Base-by-base conservation (phyloP, 2,329 filamentous ascomycete species). In the Dactylonectria estremocensis region DNA sequence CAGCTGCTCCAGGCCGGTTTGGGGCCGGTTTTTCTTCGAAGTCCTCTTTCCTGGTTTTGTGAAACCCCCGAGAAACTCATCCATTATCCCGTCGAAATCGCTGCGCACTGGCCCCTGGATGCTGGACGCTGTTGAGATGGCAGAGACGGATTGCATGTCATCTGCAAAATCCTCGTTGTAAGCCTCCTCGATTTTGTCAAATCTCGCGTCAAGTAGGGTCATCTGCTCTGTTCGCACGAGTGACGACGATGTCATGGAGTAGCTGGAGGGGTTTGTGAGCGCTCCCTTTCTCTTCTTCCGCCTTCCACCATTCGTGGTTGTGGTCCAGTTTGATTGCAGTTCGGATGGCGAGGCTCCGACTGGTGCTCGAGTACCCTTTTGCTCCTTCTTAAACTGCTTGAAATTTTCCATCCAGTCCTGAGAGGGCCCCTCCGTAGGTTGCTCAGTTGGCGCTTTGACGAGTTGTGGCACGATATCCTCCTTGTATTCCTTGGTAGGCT, bases 221-320 rank as follows among this genome's bases (percentile, higher is more conserved):
- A 97, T 88, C 48, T 95, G 94, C 76, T 98, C 95, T 1, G 95
- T 99, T 62, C 96, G 90, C 58, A 94, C 91, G 18, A 97, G 86
- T 0, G 94, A 92, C 0, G 95, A 97, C 1, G 93, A 97, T 0
- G 93, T 95, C 95, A 97, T 97, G 59, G 93, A 96, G 82, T 96
- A 97, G 66, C 89, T 91, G 1, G 95, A 96, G 1, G 93, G 92
- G 71, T 93, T 94, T 3, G 95, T 98, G 80, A 97, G 83, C 2
- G 96, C 95, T 52, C 95, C 95, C 85, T 97, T 98, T 78, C 95
- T 91, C 89, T 97, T 98, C 91, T 98, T 98, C 69, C 88, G 89
- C 59, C 93, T 90, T 13, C 94, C 94, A 40, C 93, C 94, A 69
- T 91, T 92, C 1, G 93, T 92, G 2, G 92, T 95, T 1, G 92